Evolutionary conservation across 2,329 filamentous ascomycete genomes (phyloP).

Genomic region (Talaromyces sp.): DNA sequence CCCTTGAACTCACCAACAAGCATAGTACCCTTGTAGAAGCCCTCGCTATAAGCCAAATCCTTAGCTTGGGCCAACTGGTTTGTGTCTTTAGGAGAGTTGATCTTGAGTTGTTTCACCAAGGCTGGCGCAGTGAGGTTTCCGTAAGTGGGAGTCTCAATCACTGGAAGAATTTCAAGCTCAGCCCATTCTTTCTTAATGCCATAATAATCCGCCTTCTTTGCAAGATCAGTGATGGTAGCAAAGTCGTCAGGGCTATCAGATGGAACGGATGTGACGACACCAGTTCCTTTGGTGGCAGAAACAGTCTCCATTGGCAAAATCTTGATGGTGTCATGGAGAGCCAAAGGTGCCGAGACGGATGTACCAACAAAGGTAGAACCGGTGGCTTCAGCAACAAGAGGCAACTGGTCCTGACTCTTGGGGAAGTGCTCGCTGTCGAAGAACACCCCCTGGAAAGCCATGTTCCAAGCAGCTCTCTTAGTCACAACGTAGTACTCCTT

Average conservation of each 20-base stretch:
- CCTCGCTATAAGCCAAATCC: constrained; percentile 94
- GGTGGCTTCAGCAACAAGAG: constrained; percentile 69
- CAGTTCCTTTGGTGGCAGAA: constrained; percentile 88
- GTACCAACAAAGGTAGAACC: constrained; percentile 83
- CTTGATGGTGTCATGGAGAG: constrained; percentile 75
- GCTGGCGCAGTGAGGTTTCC: constrained; percentile 79
- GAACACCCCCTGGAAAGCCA: constrained; percentile 90
- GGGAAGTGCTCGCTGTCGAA: constrained; percentile 50
- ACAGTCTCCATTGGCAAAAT: constrained; percentile 96
- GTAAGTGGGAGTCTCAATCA: constrained; percentile 85
- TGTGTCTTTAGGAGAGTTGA: constrained; percentile 90
- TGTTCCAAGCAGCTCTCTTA: constrained; percentile 82
- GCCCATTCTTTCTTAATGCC: constrained; percentile 97
- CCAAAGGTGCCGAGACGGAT: constrained; percentile 84
- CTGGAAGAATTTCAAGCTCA: constrained; percentile 80
- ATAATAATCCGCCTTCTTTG: constrained; percentile 95
- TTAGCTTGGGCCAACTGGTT: constrained; percentile 91
- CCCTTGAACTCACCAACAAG: constrained; percentile 84
- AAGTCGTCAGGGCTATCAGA: constrained; percentile 96
- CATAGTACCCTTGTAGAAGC: constrained; percentile 93
- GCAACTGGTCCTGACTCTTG: constrained; percentile 65
- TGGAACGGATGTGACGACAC: constrained; percentile 91
- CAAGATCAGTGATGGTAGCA: constrained; percentile 79
- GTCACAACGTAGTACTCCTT: constrained; percentile 83
- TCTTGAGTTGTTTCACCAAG: constrained; percentile 90